A percentile compares a stretch with the other conserved stretches of the same genome.
These are phyloP conservation scores for Biancaea sappan DNA, from an alignment of 306 rosid genomes.

Conservation along the genomic window DNA sequence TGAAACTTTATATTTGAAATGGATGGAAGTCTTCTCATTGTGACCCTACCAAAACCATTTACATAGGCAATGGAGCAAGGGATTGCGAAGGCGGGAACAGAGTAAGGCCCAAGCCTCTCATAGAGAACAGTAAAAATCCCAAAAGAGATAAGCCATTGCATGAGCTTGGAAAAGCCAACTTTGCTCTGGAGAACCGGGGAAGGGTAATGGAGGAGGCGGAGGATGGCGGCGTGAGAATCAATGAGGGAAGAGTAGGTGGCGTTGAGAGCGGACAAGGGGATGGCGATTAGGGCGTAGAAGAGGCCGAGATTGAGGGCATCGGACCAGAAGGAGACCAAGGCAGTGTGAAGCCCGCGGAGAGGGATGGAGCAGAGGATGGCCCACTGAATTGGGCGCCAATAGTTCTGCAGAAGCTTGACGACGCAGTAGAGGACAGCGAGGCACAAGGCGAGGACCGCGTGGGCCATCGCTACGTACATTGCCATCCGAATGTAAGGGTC, in stretches of 20 bases:
- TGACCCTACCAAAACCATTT: neutral
- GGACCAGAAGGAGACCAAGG: neutral
- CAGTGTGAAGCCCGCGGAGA: conserved; percentile 6
- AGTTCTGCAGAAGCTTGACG: neutral
- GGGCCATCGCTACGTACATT: conserved; percentile 18
- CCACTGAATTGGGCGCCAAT: conserved; percentile 1
- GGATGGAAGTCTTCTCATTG: neutral
- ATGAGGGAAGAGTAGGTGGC: conserved; percentile 5
- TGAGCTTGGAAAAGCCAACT: conserved; percentile 4
- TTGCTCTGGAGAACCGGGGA: neutral
- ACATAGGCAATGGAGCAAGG: conserved; percentile 9
- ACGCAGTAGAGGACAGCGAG: neutral
- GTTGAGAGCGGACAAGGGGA: neutral
- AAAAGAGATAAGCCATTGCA: conserved; percentile 15
- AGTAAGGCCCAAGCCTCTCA: neutral
- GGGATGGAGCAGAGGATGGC: conserved; percentile 19
- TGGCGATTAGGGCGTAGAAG: neutral
- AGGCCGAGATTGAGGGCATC: conserved; percentile 11
- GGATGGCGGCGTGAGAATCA: conserved; percentile 8
- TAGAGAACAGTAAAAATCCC: neutral
- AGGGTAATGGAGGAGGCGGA: neutral
- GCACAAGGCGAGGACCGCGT: neutral
- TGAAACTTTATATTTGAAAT: neutral
- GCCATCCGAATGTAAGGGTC: conserved; percentile 5
- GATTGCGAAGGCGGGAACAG: conserved; percentile 10